phyloP scores from a whole-genome alignment of 169 alveolate genomes.

The Cyclospora cayetanensis region DNA sequence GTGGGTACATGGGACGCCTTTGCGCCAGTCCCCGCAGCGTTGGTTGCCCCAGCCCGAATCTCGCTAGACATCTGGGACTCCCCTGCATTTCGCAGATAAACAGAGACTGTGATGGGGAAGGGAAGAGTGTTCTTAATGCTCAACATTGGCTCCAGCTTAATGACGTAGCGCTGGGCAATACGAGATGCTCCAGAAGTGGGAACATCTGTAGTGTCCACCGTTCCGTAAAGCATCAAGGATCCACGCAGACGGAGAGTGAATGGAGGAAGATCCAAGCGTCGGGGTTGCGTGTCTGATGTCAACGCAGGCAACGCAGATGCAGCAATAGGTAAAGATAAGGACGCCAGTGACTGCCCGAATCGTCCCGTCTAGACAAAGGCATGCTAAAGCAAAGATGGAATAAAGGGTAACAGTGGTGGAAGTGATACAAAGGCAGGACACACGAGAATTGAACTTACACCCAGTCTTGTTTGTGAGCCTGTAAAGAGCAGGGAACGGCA shows the following conservation, averaged over 20 bases:
- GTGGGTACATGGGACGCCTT: background rate
- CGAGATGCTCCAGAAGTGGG: constrained; percentile 79
- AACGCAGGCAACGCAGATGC: constrained; percentile 12
- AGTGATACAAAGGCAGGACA: background rate
- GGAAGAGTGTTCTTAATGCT: constrained; percentile 78
- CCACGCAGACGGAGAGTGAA: constrained; percentile 75
- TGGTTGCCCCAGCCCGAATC: background rate
- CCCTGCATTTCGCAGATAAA: constrained; percentile 69
- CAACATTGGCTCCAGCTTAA: constrained; percentile 80
- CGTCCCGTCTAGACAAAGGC: background rate
- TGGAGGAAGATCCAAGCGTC: constrained; percentile 78
- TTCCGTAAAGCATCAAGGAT: constrained; percentile 76
- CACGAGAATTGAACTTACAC: background rate
- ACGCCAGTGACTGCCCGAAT: constrained; percentile 18
- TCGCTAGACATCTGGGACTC: background rate
- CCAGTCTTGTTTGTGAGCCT: constrained; percentile 39
- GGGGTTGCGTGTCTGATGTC: constrained; percentile 50
- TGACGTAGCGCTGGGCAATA: constrained; percentile 77
- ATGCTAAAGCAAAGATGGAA: background rate
- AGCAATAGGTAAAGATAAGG: background rate
- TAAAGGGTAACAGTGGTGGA: background rate
- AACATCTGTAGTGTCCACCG: constrained; percentile 77
- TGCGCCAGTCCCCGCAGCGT: background rate
- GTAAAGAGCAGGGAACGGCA: constrained; percentile 29
- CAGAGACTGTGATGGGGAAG: constrained; percentile 77